Percentiles rank a stretch among this genome's conserved stretches.
Conservation (phyloP, 2,329 filamentous ascomycete genomes). For the Botryotinia narcissicola region DNA sequence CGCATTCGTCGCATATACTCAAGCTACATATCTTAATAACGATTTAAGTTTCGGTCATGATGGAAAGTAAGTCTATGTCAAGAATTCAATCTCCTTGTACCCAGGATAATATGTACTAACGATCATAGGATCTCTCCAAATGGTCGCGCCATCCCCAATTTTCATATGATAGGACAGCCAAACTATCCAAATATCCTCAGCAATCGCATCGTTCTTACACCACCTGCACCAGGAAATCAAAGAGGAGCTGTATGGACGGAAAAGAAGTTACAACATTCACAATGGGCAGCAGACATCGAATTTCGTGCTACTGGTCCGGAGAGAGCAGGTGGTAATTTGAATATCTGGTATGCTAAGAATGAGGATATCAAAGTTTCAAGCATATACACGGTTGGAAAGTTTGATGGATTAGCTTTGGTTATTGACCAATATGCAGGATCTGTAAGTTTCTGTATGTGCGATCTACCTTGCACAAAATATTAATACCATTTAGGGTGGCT, state of each 20-base stretch:
- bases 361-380: conserved; percentile 69
- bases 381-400: conserved; percentile 79
- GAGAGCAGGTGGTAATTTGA: conserved; percentile 81
- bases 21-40: conserved; percentile 37
- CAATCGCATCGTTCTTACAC: conserved; percentile 89
- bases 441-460: conserved; percentile 38
- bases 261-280: conserved; percentile 55
- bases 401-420: conserved; percentile 87
- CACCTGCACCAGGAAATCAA: conserved; percentile 80
- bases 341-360: conserved; percentile 84
- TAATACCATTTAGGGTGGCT: conserved; percentile 56
- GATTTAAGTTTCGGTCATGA: conserved; percentile 47
- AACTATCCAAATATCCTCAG: conserved; percentile 66
- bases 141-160: conserved; percentile 35
- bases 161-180: conserved; percentile 44
- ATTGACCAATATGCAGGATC: conserved; percentile 78
- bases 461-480: neutral
- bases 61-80: conserved; percentile 32
- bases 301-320: conserved; percentile 87
- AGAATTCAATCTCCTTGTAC: neutral
- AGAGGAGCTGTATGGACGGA: conserved; percentile 82
- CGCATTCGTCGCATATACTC: conserved; percentile 33
- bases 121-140: conserved; percentile 37
- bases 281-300: conserved; percentile 81
- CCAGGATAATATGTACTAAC: conserved; percentile 17